phyloP scores from a whole-genome alignment of 176 grass and related monocot genomes.

The Oryza longistaminata region DNA sequence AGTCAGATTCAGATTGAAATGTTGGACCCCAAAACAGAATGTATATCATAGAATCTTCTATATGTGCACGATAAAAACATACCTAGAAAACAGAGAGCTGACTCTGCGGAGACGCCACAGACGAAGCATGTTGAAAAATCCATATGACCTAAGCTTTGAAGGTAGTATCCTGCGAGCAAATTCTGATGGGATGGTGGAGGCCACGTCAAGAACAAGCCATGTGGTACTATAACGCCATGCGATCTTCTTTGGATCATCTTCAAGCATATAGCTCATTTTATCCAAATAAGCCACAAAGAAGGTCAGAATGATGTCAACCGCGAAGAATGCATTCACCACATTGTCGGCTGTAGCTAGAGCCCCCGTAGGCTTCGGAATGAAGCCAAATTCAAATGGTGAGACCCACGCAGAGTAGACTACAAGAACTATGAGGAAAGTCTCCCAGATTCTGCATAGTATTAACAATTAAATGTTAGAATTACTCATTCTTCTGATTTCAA shows the following conservation, averaged over 20 bases:
- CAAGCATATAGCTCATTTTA: constrained; percentile 62
- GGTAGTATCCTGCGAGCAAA: constrained; percentile 67
- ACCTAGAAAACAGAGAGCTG: constrained; percentile 93
- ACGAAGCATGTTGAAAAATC: constrained; percentile 97
- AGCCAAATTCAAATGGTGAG: constrained; percentile 96
- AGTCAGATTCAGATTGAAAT: constrained; percentile 7
- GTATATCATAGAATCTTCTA: not conserved
- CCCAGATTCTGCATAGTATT: constrained; percentile 63
- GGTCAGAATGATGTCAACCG: constrained; percentile 80
- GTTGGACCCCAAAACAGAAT: not conserved
- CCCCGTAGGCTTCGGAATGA: constrained; percentile 55
- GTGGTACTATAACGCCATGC: constrained; percentile 69
- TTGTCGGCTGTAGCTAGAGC: constrained; percentile 67
- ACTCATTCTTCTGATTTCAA: not conserved
- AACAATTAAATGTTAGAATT: constrained; percentile 33
- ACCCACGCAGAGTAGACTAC: constrained; percentile 94
- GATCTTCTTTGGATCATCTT: constrained; percentile 67
- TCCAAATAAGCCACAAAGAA: constrained; percentile 96
- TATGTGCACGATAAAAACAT: constrained; percentile 14
- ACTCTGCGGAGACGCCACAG: constrained; percentile 97
- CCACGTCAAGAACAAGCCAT: constrained; percentile 88
- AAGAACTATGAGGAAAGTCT: constrained; percentile 80
- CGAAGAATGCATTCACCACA: constrained; percentile 80
- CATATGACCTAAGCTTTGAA: constrained; percentile 60
- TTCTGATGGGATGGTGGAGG: constrained; percentile 78